Conservation (phyloP, 2,329 filamentous ascomycete genomes). For the Penicillium hesseltinei region DNA sequence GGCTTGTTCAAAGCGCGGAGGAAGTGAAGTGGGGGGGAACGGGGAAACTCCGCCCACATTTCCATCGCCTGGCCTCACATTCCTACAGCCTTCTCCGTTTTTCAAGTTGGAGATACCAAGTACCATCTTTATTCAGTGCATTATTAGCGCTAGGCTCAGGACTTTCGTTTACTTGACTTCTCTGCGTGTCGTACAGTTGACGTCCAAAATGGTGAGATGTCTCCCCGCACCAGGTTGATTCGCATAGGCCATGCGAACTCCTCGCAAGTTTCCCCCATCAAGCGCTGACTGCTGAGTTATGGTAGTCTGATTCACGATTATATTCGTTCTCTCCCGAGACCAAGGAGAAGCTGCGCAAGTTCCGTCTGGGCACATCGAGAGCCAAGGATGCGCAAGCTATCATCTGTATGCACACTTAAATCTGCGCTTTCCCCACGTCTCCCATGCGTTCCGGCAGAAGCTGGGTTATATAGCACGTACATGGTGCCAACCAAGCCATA, state of each 20-base stretch:
- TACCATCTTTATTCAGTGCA: neutral
- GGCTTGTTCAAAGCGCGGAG: conserved; percentile 8
- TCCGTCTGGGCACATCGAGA: conserved; percentile 85
- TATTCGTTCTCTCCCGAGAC: conserved; percentile 93
- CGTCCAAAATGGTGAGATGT: conserved; percentile 6
- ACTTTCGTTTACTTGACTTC: neutral
- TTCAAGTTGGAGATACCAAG: neutral
- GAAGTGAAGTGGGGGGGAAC: conserved; percentile 16
- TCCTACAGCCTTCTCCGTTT: conserved; percentile 6
- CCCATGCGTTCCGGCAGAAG: neutral
- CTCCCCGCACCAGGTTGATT: neutral
- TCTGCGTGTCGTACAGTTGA: neutral
- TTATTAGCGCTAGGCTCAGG: neutral
- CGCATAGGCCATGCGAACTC: neutral
- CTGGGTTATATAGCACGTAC: neutral
- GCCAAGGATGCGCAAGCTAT: conserved; percentile 84
- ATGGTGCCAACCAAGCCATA: neutral
- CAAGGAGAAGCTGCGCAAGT: conserved; percentile 87
- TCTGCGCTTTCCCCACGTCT: neutral
- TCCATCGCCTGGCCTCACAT: conserved; percentile 8
- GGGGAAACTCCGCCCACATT: conserved; percentile 22
- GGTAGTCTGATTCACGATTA: conserved; percentile 77
- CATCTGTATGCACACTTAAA: conserved; percentile 69
- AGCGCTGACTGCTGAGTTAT: conserved; percentile 5
- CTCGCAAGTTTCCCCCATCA: neutral